Base-by-base conservation (phyloP, 108 stramenopile genomes). In the Nitzschia sp. region DNA sequence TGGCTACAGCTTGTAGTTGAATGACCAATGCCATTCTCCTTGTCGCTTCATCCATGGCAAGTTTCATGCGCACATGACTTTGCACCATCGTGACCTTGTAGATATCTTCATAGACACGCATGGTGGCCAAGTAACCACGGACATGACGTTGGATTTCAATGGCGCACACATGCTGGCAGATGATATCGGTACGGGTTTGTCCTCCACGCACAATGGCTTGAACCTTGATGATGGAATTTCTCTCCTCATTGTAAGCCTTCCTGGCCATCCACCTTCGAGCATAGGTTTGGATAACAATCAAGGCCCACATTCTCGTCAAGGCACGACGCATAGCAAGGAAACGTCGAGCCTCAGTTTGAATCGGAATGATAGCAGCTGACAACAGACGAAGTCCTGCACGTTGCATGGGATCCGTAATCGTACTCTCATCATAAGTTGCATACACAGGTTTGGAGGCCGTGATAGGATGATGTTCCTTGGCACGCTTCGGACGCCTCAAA, bases 281-380 rank as follows among this genome's bases (percentile, higher is more conserved):
- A 55, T 71, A 79, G n/a, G 80, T 59, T 55, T 93, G 92, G 48
- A 89, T 80, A 24, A 86, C 73, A 39, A 93, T 78, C 53, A 89
- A 65, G 6, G 84, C 86, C 74, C 88, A 86, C 83, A 91, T 85
- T 50, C 80, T 72, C 58, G 75, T 79, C 50, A 89, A 64, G 9
- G 87, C 83, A 41, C 57, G 57, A 51, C 83, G 80, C 56, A 79
- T 80, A 10, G 87, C 89, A 11, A 93, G 62, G 63, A 82, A 86
- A 37, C 89, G 72, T 41, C 92, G 84, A 17, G 83, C 80, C 59
- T 80, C 77, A 10, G 84, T 80, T 68, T 93, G 92, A 65, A 93
- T 91, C 0, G 89, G 92, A 70, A 93, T 85, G 0, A 88, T 87
- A 24, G 92, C 87, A 10, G 87, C 86, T 43, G 86, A 85, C 17